Conservation (phyloP, 2,329 filamentous ascomycete genomes). For the Xylaria sp. region DNA sequence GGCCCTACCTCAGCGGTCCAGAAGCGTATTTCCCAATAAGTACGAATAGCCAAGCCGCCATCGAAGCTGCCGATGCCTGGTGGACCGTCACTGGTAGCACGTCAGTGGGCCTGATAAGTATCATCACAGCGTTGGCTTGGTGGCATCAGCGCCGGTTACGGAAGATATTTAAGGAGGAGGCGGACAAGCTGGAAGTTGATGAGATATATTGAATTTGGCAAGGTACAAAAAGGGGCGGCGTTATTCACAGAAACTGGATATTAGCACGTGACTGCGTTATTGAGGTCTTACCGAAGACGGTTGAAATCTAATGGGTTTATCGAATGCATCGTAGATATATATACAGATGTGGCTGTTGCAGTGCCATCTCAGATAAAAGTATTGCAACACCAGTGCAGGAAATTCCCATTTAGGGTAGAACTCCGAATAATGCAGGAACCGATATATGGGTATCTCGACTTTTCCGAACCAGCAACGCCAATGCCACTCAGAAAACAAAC, state of each 20-base stretch:
- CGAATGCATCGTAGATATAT: constrained; percentile 21
- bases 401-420: constrained; percentile 13
- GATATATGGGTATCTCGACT: constrained; percentile 45
- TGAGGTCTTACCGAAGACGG: neutral
- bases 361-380: neutral
- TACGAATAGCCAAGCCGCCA: constrained; percentile 42
- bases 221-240: neutral
- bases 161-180: constrained; percentile 47
- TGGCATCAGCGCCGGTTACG: constrained; percentile 49
- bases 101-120: constrained; percentile 41
- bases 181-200: constrained; percentile 42
- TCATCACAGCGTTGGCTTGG: constrained; percentile 47
- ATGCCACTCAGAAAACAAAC: constrained; percentile 29
- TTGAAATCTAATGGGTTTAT: neutral
- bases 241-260: neutral
- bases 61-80: constrained; percentile 43
- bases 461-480: constrained; percentile 35
- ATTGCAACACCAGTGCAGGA: neutral
- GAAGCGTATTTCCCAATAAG: constrained; percentile 45
- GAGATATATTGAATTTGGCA: constrained; percentile 27
- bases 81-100: constrained; percentile 45
- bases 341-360: neutral
- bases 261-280: neutral
- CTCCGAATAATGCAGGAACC: constrained; percentile 35
- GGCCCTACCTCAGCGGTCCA: constrained; percentile 34